These are phyloP conservation scores for Neonectria hederae DNA, from an alignment of 2,329 filamentous ascomycete genomes.

Conservation along the genomic window DNA sequence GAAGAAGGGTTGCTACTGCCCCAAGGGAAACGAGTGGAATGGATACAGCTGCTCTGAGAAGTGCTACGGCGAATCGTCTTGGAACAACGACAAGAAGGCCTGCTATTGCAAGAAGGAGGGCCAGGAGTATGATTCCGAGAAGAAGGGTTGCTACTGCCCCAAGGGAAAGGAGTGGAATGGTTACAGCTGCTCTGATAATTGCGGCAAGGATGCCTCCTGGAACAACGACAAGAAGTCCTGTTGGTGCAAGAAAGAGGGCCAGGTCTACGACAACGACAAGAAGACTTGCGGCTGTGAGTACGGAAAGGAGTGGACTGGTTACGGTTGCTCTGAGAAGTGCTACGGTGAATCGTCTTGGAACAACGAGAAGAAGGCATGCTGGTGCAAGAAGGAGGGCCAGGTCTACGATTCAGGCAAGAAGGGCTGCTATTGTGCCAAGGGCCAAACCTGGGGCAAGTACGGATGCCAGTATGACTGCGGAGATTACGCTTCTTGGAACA, in stretches of 20 bases:
- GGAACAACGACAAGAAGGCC: neutral
- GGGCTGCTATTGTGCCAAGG: neutral
- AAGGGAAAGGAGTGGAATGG: neutral
- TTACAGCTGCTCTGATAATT: neutral
- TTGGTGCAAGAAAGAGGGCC: neutral
- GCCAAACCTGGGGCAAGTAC: neutral
- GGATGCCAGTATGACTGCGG: neutral
- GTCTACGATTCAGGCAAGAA: neutral
- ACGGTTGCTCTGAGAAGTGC: neutral
- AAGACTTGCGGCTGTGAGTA: neutral
- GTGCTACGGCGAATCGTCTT: neutral
- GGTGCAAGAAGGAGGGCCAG: neutral
- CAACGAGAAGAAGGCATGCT: neutral
- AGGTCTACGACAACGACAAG: neutral
- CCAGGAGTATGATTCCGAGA: accelerated
- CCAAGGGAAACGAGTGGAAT: neutral
- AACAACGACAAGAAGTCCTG: neutral
- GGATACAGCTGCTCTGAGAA: neutral
- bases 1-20: no score
- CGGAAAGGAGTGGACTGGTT: neutral
- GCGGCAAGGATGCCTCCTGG: neutral
- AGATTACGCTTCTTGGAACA: neutral
- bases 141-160: neutral
- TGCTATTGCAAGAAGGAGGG: neutral
- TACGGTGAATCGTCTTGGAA: neutral